Evolutionary conservation across 192 early-diverging fungal genomes (phyloP).

Genomic region (Haplosporangium gracile): DNA sequence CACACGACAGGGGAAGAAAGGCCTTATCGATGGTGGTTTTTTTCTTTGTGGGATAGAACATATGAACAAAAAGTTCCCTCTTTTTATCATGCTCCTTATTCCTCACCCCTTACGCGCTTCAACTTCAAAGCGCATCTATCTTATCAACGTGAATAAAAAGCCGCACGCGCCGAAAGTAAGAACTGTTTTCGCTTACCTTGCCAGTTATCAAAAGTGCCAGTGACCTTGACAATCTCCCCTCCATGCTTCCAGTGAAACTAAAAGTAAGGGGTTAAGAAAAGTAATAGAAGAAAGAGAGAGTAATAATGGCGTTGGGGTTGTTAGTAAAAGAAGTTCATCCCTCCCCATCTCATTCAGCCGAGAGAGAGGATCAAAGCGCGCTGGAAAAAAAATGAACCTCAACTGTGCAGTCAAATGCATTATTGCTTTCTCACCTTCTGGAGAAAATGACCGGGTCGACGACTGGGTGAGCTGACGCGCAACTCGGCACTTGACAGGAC

Average conservation of each 20-base stretch:
- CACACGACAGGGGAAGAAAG: background rate
- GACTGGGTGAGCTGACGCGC: background rate
- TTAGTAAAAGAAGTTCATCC: background rate
- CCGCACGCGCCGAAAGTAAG: no score
- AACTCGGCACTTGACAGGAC: background rate
- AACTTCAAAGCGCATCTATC: background rate
- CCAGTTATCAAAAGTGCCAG: constrained; percentile 59
- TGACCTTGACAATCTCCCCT: constrained; percentile 55
- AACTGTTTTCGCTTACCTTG: constrained; percentile 21
- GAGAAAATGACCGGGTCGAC: background rate
- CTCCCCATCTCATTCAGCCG: background rate
- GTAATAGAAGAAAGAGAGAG: background rate
- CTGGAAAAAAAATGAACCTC: background rate
- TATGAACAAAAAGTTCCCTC: background rate
- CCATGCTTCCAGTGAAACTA: constrained; percentile 59
- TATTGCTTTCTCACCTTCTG: constrained; percentile 17
- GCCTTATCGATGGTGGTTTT: background rate
- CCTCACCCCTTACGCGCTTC: background rate
- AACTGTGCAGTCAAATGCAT: no score
- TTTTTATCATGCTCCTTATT: background rate
- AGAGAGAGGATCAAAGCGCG: background rate
- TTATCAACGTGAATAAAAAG: background rate
- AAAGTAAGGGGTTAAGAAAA: background rate
- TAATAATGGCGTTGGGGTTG: background rate
- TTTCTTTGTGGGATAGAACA: background rate